Evolutionary conservation across 2,329 filamentous ascomycete genomes (phyloP).

Genomic region (Exophiala oligosperma): DNA sequence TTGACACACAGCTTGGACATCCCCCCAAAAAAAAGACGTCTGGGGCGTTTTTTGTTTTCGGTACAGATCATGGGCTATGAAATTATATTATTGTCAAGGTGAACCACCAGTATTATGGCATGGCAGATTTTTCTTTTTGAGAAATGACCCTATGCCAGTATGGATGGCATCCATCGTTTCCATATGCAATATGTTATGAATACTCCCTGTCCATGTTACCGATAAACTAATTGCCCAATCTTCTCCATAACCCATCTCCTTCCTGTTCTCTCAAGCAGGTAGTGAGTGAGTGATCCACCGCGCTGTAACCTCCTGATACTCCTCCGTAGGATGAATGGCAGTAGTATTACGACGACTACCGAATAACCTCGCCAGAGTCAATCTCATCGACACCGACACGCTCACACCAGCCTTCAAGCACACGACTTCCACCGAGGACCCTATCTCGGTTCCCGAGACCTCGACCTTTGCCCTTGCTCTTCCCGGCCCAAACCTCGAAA

Average conservation of each 20-base stretch:
- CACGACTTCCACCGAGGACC: conserved; percentile 77
- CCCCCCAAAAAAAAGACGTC: too few relatives aligned
- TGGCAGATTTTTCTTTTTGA: too few relatives aligned
- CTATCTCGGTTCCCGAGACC: conserved; percentile 44
- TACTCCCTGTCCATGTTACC: neutral
- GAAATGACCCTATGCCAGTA: too few relatives aligned
- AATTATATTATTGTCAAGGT: too few relatives aligned
- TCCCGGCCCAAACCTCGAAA: conserved; percentile 85
- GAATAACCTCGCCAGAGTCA: conserved; percentile 56
- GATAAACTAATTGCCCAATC: neutral
- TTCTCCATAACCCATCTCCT: too few relatives aligned
- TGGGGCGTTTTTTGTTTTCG: too few relatives aligned
- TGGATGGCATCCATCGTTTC: neutral
- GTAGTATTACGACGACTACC: conserved; percentile 44
- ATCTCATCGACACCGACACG: conserved; percentile 69
- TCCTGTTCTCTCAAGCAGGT: too few relatives aligned
- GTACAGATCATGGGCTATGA: too few relatives aligned
- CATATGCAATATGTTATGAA: neutral
- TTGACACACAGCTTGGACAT: too few relatives aligned
- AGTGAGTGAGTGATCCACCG: too few relatives aligned
- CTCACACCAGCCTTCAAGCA: conserved; percentile 73
- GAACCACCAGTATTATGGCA: too few relatives aligned
- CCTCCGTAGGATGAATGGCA: too few relatives aligned
- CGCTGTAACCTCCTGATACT: neutral
- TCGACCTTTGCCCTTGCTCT: conserved; percentile 55